Evolutionary conservation across 306 rosid genomes (phyloP).

Genomic region (Morella rubra): DNA sequence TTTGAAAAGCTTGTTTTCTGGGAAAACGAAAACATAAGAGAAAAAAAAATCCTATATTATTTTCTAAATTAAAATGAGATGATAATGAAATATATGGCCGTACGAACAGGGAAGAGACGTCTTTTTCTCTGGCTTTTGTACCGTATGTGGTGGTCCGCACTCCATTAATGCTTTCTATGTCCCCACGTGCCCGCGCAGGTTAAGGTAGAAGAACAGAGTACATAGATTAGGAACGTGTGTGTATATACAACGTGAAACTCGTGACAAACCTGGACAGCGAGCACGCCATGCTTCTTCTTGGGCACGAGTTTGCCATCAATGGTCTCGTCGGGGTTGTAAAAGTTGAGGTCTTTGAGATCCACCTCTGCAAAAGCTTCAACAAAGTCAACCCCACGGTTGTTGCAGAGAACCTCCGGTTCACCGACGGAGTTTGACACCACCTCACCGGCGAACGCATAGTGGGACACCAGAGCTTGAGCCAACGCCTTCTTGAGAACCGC

Average conservation of each 20-base stretch:
- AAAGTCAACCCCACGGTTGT: slow-evolving; percentile 82
- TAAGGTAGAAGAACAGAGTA: too few species aligned
- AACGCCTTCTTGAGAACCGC: slow-evolving; percentile 49
- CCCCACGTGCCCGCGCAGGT: too few species aligned
- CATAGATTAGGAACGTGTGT: too few species aligned
- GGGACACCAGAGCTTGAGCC: slow-evolving; percentile 46
- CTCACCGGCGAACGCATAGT: slow-evolving; percentile 66
- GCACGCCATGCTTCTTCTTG: slow-evolving; percentile 56
- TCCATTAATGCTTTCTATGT: too few species aligned
- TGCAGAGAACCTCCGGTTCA: slow-evolving; percentile 74
- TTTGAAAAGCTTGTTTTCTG: too few species aligned
- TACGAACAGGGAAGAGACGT: too few species aligned
- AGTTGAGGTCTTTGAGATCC: slow-evolving; percentile 47
- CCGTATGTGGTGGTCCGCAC: too few species aligned
- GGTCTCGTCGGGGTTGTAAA: slow-evolving; percentile 56
- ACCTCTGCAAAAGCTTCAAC: slow-evolving; percentile 59
- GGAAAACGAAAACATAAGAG: too few species aligned
- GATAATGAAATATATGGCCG: too few species aligned
- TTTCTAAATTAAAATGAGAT: too few species aligned
- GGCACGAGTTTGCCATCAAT: slow-evolving; percentile 68
- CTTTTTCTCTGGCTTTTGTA: too few species aligned
- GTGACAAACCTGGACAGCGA: slow-evolving; percentile 62
- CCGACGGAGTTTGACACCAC: slow-evolving; percentile 45
- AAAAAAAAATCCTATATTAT: too few species aligned
- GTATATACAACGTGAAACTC: background rate